phyloP scores from a whole-genome alignment of 2,329 filamentous ascomycete genomes.

The Chaetomium sp. region DNA sequence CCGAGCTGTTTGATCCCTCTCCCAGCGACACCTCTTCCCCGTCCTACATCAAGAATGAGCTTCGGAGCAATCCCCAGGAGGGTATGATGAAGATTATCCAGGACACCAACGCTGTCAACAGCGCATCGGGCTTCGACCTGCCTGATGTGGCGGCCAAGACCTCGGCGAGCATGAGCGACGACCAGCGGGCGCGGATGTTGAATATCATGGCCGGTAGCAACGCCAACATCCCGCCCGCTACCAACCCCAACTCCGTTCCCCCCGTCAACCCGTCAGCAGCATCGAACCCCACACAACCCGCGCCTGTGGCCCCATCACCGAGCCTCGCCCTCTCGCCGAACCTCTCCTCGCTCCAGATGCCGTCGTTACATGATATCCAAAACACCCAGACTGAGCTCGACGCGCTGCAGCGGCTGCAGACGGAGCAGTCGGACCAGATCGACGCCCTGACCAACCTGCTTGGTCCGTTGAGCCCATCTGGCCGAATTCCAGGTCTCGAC shows the following conservation, averaged over 20 bases:
- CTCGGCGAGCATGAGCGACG: slow-evolving; percentile 47
- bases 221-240: slow-evolving; percentile 19
- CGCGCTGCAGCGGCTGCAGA: slow-evolving; percentile 69
- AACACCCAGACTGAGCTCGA: slow-evolving; percentile 71
- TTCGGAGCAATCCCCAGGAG: slow-evolving; percentile 52
- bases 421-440: slow-evolving; percentile 70
- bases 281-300: slow-evolving; percentile 12
- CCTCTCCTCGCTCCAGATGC: slow-evolving; percentile 41
- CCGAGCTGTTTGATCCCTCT: slow-evolving; percentile 52
- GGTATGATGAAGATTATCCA: slow-evolving; percentile 61
- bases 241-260: slow-evolving; percentile 13
- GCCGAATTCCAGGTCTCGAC: slow-evolving; percentile 65
- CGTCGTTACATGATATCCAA: slow-evolving; percentile 54
- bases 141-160: slow-evolving; percentile 52
- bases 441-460: slow-evolving; percentile 67
- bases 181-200: slow-evolving; percentile 53
- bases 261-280: slow-evolving; percentile 14
- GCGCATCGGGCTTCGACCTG: slow-evolving; percentile 42
- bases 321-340: slow-evolving; percentile 37
- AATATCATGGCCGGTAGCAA: slow-evolving; percentile 51
- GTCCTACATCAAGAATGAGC: slow-evolving; percentile 48
- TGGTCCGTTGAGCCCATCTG: slow-evolving; percentile 73
- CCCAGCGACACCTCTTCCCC: slow-evolving; percentile 40
- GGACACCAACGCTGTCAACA: slow-evolving; percentile 52
- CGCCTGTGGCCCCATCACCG: slow-evolving; percentile 19